Evolutionary conservation across 352 stramenopile genomes (phyloP).

Genomic region (Phytophthora constricta): DNA sequence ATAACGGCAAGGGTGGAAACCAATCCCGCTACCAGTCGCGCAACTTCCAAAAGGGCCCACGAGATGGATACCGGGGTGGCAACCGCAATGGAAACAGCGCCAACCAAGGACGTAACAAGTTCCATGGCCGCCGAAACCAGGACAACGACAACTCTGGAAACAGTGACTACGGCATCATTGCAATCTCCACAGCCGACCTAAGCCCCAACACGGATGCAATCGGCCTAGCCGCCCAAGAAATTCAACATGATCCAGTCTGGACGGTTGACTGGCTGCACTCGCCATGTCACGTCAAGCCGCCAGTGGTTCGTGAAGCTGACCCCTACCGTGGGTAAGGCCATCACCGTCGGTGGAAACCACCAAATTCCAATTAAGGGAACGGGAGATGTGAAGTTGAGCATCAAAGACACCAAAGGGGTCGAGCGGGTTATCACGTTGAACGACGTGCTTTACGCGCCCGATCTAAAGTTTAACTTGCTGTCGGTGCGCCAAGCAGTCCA

Average conservation of each 20-base stretch:
- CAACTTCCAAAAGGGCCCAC: not conserved
- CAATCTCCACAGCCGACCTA: slow-evolving; percentile 12
- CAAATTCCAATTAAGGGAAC: slow-evolving; percentile 14
- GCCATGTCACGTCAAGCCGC: slow-evolving; percentile 2
- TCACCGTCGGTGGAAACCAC: slow-evolving; percentile 24
- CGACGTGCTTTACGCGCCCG: too few relatives aligned
- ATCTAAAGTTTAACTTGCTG: too few relatives aligned
- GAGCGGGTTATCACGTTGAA: too few relatives aligned
- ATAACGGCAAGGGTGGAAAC: not conserved
- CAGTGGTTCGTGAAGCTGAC: slow-evolving; percentile 16
- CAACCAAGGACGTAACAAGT: slow-evolving; percentile 2
- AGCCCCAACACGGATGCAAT: not conserved
- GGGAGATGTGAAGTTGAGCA: slow-evolving; percentile 9
- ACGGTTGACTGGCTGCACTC: slow-evolving; percentile 20
- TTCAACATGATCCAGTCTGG: slow-evolving; percentile 8
- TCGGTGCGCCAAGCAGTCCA: too few relatives aligned
- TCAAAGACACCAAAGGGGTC: too few relatives aligned
- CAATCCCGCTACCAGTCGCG: not conserved
- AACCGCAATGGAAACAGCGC: not conserved
- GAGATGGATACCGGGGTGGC: too few relatives aligned
- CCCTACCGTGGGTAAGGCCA: not conserved
- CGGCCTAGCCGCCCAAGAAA: slow-evolving; percentile 2
- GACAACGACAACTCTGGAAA: not conserved
- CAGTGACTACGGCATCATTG: slow-evolving; percentile 12
- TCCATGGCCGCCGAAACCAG: slow-evolving; percentile 1